phyloP scores from a whole-genome alignment of 805 yeast genomes.

The Wickerhamomyces sydowiorum region DNA sequence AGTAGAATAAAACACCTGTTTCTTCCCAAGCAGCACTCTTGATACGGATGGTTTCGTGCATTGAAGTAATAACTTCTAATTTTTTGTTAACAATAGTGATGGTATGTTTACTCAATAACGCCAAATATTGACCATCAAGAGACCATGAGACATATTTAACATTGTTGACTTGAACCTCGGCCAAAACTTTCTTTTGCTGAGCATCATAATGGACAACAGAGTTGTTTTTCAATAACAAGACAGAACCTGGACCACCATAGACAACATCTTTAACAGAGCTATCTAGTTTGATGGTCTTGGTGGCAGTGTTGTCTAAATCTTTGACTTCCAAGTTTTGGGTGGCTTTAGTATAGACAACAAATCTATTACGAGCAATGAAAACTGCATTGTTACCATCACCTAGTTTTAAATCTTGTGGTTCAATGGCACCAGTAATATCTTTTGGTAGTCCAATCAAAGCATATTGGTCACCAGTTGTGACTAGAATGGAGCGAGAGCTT shows the following conservation, averaged over 20 bases:
- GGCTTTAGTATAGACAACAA: constrained; percentile 68
- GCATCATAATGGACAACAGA: constrained; percentile 83
- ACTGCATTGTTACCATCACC: constrained; percentile 84
- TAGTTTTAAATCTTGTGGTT: constrained; percentile 72
- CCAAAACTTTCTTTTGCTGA: constrained; percentile 79
- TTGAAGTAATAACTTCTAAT: constrained; percentile 69
- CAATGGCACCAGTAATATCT: constrained; percentile 89
- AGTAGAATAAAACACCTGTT: constrained; percentile 81
- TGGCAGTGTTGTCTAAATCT: constrained; percentile 74
- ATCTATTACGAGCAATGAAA: constrained; percentile 92
- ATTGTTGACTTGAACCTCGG: constrained; percentile 63
- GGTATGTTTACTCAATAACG: constrained; percentile 86
- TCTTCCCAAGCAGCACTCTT: constrained; percentile 99
- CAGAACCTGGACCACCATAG: constrained; percentile 76
- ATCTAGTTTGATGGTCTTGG: constrained; percentile 74
- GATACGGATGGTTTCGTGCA: constrained; percentile 95
- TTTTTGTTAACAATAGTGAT: constrained; percentile 81
- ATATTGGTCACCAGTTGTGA: constrained; percentile 72
- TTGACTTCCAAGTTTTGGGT: constrained; percentile 70
- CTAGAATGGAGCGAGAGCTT: constrained; percentile 79
- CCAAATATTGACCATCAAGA: constrained; percentile 77
- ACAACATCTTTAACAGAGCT: constrained; percentile 65
- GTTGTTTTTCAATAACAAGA: constrained; percentile 66
- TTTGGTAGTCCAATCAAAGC: constrained; percentile 76
- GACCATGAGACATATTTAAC: constrained; percentile 92